A percentile compares a stretch with the other conserved stretches of the same genome.
These are phyloP conservation scores for Aspergillus pseudoterreus DNA, from an alignment of 2,329 filamentous ascomycete genomes.

Conservation along the genomic window DNA sequence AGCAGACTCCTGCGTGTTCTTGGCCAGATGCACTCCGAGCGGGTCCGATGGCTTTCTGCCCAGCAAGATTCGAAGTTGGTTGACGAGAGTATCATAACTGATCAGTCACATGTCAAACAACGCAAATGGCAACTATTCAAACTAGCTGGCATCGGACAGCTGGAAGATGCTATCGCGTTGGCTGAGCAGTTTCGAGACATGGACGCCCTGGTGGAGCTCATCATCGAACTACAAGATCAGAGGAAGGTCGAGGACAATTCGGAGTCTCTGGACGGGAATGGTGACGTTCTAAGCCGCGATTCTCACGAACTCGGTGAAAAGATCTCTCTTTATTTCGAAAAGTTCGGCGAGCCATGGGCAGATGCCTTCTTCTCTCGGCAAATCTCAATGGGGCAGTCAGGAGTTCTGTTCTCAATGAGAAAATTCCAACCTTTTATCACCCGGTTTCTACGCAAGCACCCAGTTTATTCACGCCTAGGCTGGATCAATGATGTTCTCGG, in stretches of 20 bases:
- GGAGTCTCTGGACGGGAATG: slow-evolving; percentile 13
- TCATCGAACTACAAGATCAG: slow-evolving; percentile 41
- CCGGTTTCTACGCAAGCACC: slow-evolving; percentile 69
- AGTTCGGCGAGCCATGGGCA: slow-evolving; percentile 51
- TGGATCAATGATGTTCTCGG: slow-evolving; percentile 92
- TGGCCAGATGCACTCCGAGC: slow-evolving; percentile 58
- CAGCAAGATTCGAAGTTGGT: slow-evolving; percentile 49
- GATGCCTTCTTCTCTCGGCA: slow-evolving; percentile 76
- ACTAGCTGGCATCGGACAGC: slow-evolving; percentile 50
- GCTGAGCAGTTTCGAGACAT: slow-evolving; percentile 63
- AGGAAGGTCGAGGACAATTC: slow-evolving; percentile 22
- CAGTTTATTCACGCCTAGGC: slow-evolving; percentile 70
- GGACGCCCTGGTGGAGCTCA: slow-evolving; percentile 55
- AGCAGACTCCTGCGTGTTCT: slow-evolving; percentile 54
- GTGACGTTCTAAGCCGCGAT: slow-evolving; percentile 21
- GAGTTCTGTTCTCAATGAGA: slow-evolving; percentile 65
- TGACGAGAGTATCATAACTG: slow-evolving; percentile 48
- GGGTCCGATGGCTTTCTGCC: slow-evolving; percentile 55
- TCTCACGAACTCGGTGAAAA: slow-evolving; percentile 33
- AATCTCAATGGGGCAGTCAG: slow-evolving; percentile 63
- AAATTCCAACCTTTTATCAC: slow-evolving; percentile 72
- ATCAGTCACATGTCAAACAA: slow-evolving; percentile 38
- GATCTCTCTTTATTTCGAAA: slow-evolving; percentile 47
- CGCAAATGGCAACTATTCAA: slow-evolving; percentile 47
- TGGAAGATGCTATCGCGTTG: slow-evolving; percentile 56